Evolutionary conservation across 2,329 filamentous ascomycete species (phyloP).

Genomic region (Alternaria incomplexa): DNA sequence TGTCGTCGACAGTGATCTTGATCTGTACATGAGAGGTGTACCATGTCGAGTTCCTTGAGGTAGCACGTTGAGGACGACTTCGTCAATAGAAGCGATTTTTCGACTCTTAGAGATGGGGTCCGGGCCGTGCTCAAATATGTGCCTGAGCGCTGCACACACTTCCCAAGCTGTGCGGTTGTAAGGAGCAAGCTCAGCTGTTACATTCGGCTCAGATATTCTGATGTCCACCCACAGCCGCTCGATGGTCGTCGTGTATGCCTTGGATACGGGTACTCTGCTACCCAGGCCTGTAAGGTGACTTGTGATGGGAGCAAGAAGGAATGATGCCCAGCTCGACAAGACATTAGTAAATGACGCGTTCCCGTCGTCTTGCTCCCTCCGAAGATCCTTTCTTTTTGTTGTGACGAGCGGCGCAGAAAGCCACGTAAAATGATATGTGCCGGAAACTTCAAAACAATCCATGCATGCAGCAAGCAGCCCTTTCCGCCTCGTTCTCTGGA

Average conservation of each 20-base stretch:
- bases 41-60: constrained; percentile 12
- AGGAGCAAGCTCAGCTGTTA: constrained; percentile 17
- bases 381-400: constrained; percentile 9
- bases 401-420: constrained; percentile 36
- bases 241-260: constrained; percentile 22
- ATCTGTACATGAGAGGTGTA: not conserved
- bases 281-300: constrained; percentile 1
- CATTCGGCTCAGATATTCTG: constrained; percentile 27
- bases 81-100: constrained; percentile 30
- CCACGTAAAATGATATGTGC: constrained; percentile 43
- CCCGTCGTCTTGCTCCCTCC: not conserved
- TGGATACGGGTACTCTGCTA: not conserved
- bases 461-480: constrained; percentile 26
- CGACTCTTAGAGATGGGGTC: constrained; percentile 22
- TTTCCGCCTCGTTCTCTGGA: constrained; percentile 24
- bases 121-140: constrained; percentile 34
- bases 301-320: constrained; percentile 10
- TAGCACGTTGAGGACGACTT: constrained; percentile 42
- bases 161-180: constrained; percentile 41
- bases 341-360: constrained; percentile 1
- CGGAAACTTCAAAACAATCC: constrained; percentile 40
- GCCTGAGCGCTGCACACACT: constrained; percentile 42
- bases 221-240: constrained; percentile 41
- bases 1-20: not conserved
- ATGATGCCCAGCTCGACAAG: constrained; percentile 25